Base-by-base conservation (phyloP, 2,329 filamentous ascomycete genomes). In the Cytospora piceicola region DNA sequence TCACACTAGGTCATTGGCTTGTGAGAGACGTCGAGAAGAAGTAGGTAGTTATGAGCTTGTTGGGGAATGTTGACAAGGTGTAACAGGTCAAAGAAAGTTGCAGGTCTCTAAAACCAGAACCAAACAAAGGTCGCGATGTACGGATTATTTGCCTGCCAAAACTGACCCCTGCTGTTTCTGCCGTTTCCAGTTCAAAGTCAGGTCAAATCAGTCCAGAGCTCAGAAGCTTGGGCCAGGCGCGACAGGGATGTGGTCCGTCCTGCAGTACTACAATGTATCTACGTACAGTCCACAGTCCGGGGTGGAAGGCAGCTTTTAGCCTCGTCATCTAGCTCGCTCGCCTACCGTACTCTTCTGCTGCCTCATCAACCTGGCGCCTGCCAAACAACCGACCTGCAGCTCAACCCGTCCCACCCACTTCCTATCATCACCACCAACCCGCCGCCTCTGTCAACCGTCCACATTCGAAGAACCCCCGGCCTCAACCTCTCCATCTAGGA, bases 291-390 rank as follows among this genome's bases (percentile, higher is more conserved):
- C n/a, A n/a, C n/a, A 29, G 22, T 53, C 9, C 4, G 20, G 14
- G 64, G 59, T 64, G 58, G 63, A 72, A 83, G 81, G 80, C 80
- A 82, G 79, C 80, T 80, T 78, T 76, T 78, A 81, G 82, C 82
- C 81, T 84, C 82, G 82, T 84, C 82, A 84, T 82, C 66, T 81
- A 79, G 77, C 46, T 49, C n/a, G 22, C 46, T 49, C 20, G 7
- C 6, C 3, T 3, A 78, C 76, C 73, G 73, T 69, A 65, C 68
- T 67, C 57, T 65, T 68, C 63, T 73, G 69, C 66, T 67, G 63
- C 62, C 68, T 68, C 63, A 57, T 55, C 56, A 46, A 42, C 22
- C 34, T 22, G 7, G 20, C 11, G 46, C 54, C 24, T 61, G 52
- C 58, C 63, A 61, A 69, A 70, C 67, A 69, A 68, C 66, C 64